Percentiles rank a stretch among this genome's conserved stretches.
Evolutionary conservation across 2,329 filamentous ascomycete genomes (phyloP).

Genomic region (Anthostomella pinea): DNA sequence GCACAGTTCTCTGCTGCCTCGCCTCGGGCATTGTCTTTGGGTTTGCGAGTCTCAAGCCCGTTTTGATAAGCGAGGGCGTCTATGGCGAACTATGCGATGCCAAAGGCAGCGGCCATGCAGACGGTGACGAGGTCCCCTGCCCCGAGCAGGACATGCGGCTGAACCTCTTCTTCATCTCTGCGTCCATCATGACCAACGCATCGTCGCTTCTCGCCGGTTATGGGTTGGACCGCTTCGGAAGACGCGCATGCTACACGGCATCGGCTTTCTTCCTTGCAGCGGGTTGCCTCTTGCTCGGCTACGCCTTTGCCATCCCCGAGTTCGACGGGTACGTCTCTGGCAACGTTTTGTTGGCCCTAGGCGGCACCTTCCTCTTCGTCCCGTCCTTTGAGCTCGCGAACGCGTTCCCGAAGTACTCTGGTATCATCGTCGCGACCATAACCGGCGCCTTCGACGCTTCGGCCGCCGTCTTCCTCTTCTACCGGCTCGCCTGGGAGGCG

Average conservation of each 20-base stretch:
- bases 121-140: slow-evolving; percentile 40
- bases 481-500: slow-evolving; percentile 53
- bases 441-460: slow-evolving; percentile 65
- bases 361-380: slow-evolving; percentile 63
- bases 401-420: slow-evolving; percentile 58
- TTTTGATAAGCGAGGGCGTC: slow-evolving; percentile 56
- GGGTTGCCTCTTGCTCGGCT: slow-evolving; percentile 59
- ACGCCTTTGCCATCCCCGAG: slow-evolving; percentile 48
- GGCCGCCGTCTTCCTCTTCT: slow-evolving; percentile 59
- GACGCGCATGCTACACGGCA: slow-evolving; percentile 59
- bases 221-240: slow-evolving; percentile 64
- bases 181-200: slow-evolving; percentile 66
- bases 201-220: slow-evolving; percentile 65
- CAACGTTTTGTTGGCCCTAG: slow-evolving; percentile 59
- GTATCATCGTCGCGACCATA: slow-evolving; percentile 58
- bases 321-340: slow-evolving; percentile 60
- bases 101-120: slow-evolving; percentile 38
- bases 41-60: slow-evolving; percentile 62
- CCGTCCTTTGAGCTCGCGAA: slow-evolving; percentile 64
- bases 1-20: slow-evolving; percentile 65
- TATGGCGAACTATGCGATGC: slow-evolving; percentile 52
- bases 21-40: slow-evolving; percentile 64
- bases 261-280: slow-evolving; percentile 56
- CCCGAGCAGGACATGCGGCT: slow-evolving; percentile 50
- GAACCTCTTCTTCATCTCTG: slow-evolving; percentile 70